Evolutionary conservation across 1,139 yeast genomes (phyloP).

Genomic region (Torulaspora globosa): DNA sequence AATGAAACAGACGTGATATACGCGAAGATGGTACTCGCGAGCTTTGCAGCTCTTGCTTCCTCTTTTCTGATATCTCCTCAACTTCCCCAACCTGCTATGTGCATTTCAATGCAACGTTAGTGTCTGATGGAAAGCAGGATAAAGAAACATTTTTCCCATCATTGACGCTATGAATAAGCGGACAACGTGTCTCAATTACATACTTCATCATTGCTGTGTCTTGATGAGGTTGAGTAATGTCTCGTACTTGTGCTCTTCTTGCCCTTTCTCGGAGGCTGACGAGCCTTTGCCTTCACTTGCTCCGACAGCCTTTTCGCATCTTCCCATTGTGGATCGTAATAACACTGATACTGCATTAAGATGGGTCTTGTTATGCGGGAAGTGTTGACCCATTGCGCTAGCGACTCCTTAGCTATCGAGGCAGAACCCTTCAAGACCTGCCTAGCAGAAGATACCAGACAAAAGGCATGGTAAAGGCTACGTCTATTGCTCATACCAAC

Average conservation of each 20-base stretch:
- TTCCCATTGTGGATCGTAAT: slow-evolving; percentile 34
- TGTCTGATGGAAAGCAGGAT: not conserved
- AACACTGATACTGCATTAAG: slow-evolving; percentile 27
- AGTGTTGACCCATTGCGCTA: slow-evolving; percentile 26
- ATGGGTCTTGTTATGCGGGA: slow-evolving; percentile 30
- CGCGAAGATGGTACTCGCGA: slow-evolving; percentile 83
- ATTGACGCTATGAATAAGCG: slow-evolving; percentile 1
- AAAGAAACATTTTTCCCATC: not conserved
- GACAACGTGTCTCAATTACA: slow-evolving; percentile 9
- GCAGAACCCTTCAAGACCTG: slow-evolving; percentile 25
- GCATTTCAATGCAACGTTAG: slow-evolving; percentile 3
- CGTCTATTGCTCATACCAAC: slow-evolving; percentile 20
- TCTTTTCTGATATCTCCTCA: slow-evolving; percentile 6
- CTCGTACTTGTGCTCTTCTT: slow-evolving; percentile 16
- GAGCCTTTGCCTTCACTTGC: slow-evolving; percentile 14
- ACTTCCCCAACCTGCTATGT: slow-evolving; percentile 3
- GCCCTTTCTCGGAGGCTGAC: slow-evolving; percentile 7
- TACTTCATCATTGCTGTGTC: slow-evolving; percentile 12
- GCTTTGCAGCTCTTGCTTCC: slow-evolving; percentile 42
- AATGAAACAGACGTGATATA: slow-evolving; percentile 82
- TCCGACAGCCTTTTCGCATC: slow-evolving; percentile 29
- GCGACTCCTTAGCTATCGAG: slow-evolving; percentile 25
- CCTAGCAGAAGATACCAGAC: slow-evolving; percentile 25
- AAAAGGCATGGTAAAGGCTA: slow-evolving; percentile 26
- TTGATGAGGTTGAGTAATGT: slow-evolving; percentile 19